These are phyloP conservation scores for Picea engelmannii DNA, from an alignment of 83 land plant species.

Conservation along the genomic window DNA sequence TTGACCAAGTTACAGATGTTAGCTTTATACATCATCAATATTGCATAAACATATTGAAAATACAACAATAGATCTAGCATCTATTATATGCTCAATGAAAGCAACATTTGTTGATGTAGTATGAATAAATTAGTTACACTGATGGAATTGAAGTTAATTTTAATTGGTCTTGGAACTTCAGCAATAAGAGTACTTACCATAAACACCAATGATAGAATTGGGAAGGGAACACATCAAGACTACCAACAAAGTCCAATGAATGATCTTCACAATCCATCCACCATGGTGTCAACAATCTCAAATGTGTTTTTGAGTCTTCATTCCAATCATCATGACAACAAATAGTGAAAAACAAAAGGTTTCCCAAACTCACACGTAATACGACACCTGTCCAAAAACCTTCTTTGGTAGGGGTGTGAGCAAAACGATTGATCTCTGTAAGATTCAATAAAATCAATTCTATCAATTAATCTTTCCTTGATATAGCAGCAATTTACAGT, in stretches of 20 bases:
- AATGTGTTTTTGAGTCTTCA: slow-evolving; percentile 91
- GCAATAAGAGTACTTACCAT: slow-evolving; percentile 58
- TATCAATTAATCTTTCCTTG: slow-evolving; percentile 1
- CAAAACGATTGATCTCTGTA: slow-evolving; percentile 72
- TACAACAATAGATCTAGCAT: not conserved
- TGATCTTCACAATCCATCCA: slow-evolving; percentile 91
- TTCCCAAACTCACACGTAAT: slow-evolving; percentile 92
- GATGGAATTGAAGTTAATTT: not conserved
- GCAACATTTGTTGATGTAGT: not conserved
- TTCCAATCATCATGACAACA: slow-evolving; percentile 92
- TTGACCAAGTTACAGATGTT: not conserved
- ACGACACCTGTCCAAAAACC: slow-evolving; percentile 75
- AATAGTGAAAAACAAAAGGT: slow-evolving; percentile 79
- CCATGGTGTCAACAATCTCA: slow-evolving; percentile 97
- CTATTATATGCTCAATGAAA: not conserved
- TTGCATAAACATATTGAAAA: not conserved
- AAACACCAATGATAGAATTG: slow-evolving; percentile 65
- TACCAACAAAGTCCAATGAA: slow-evolving; percentile 69
- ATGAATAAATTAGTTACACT: not conserved
- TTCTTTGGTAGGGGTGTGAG: slow-evolving; percentile 55
- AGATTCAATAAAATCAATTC: slow-evolving; percentile 7
- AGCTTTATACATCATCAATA: not conserved
- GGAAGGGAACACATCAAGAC: slow-evolving; percentile 93
- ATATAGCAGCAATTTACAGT: no score
- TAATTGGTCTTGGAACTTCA: not conserved